Evolutionary conservation across 1,284 basidiomycete genomes (phyloP).

Genomic region (Tylopilus sp.): DNA sequence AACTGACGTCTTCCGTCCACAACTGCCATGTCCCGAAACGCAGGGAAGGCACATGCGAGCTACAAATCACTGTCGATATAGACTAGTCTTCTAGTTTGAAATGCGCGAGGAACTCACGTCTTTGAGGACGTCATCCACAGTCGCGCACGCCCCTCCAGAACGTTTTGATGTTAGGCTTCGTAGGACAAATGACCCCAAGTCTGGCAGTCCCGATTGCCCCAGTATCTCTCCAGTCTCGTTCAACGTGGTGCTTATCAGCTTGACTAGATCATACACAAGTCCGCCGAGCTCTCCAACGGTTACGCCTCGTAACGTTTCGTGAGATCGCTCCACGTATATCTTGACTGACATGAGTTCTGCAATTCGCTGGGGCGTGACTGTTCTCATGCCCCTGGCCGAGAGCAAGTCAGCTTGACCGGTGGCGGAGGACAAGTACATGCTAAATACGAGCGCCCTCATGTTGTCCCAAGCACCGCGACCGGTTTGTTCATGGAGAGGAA

Average conservation of each 20-base stretch:
- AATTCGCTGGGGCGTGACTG: slow-evolving; percentile 52
- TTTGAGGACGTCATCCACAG: slow-evolving; percentile 61
- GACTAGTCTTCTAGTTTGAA: slow-evolving; percentile 2
- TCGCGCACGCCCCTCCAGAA: slow-evolving; percentile 36
- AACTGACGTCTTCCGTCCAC: slow-evolving; percentile 61
- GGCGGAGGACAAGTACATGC: slow-evolving; percentile 64
- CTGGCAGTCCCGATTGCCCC: slow-evolving; percentile 54
- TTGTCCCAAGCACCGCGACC: slow-evolving; percentile 78
- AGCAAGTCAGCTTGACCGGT: slow-evolving; percentile 57
- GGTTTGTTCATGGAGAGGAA: slow-evolving; percentile 62
- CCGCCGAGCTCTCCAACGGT: slow-evolving; percentile 75
- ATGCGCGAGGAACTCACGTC: slow-evolving; percentile 42
- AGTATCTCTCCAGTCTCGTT: slow-evolving; percentile 73
- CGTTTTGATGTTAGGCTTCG: slow-evolving; percentile 53
- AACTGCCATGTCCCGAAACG: slow-evolving; percentile 68
- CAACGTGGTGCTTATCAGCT: slow-evolving; percentile 58
- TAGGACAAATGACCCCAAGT: slow-evolving; percentile 71
- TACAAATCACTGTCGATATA: slow-evolving; percentile 30
- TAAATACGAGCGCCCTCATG: slow-evolving; percentile 68
- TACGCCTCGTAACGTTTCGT: slow-evolving; percentile 67
- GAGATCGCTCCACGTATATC: slow-evolving; percentile 66
- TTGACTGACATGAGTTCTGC: slow-evolving; percentile 69
- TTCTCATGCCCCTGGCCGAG: slow-evolving; percentile 61
- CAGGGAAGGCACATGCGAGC: slow-evolving; percentile 72
- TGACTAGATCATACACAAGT: slow-evolving; percentile 68